Base-by-base conservation (phyloP, 1,139 yeast species). In the Geotrichum citri-aurantii region DNA sequence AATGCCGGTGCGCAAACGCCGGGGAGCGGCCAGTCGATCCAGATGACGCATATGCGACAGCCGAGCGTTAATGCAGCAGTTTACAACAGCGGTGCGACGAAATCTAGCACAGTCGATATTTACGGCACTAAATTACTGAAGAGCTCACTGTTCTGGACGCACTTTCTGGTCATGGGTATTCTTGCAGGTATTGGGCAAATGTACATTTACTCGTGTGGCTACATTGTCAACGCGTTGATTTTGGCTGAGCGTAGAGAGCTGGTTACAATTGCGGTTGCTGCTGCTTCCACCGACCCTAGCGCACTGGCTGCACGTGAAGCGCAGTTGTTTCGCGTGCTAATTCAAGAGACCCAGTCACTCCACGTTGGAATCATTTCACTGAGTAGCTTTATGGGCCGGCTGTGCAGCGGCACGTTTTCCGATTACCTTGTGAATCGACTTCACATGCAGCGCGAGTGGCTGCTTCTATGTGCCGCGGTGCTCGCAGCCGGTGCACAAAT, bases 181-280 rank as follows among this genome's bases (percentile, higher is more conserved):
- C 73, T 85, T 48, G 84, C 86, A 66, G 87, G 90, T 4, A 76
- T 83, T 60, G 92, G 92, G 7, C 91, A 86, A 68, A 83, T 85
- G 79, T 86, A 85, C 68, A 86, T 86, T 33, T 56, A 80, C 67
- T 81, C 87, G 2, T 81, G 85, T 48, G 93, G 93, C 0, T 85
- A 81, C 66, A 78, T 85, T 31, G 79, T 85, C 19, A 80, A 81
- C 59, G 86, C 89, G 2, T 64, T 73, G 50, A 68, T 66, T 2
- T 78, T 48, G n/a, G 48, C 52, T 37, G 44, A 37, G 44, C 44
- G 44, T 19, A 17, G 44, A 8, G n/a, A 17, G 8, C 44, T 37
- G 10, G 19, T 19, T n/a, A 37, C 44, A 17, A 37, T 17, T 11
- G 44, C 7, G 1, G 44, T 17, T n/a, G 44, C 44, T 3, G 44